phyloP scores from a whole-genome alignment of 106 monocot genomes.

The Posidonia australis region DNA sequence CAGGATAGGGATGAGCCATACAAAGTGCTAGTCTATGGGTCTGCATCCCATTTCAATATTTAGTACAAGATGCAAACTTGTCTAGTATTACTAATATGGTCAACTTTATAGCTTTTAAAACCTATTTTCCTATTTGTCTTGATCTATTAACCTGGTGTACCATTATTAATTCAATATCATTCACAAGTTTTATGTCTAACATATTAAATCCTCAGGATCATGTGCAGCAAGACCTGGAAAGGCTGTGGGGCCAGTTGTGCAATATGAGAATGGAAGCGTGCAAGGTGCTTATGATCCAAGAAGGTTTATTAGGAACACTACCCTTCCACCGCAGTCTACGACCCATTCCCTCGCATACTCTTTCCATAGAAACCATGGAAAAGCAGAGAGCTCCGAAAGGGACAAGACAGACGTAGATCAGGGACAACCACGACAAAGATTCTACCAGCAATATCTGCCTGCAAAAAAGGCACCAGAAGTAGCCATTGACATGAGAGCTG shows the following conservation, averaged over 20 bases:
- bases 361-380: constrained; percentile 13
- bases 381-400: constrained; percentile 16
- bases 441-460: constrained; percentile 13
- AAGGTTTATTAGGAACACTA: constrained; percentile 45
- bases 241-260: constrained; percentile 53
- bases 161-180: too few species aligned
- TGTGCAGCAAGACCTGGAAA: constrained; percentile 63
- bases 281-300: constrained; percentile 50
- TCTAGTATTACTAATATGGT: too few species aligned
- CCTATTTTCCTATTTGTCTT: too few species aligned
- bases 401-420: neutral
- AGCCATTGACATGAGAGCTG: constrained; percentile 42
- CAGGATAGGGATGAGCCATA: too few species aligned
- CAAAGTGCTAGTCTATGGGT: too few species aligned
- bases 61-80: too few species aligned
- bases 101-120: too few species aligned
- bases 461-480: constrained; percentile 24
- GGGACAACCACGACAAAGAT: constrained; percentile 8
- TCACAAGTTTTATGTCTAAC: too few species aligned
- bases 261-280: constrained; percentile 38
- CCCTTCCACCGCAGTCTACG: constrained; percentile 27
- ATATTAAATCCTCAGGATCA: too few species aligned
- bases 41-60: too few species aligned
- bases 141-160: too few species aligned
- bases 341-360: constrained; percentile 23